These are phyloP conservation scores for Lactarius sanguifluus DNA, from an alignment of 768 basidiomycete species.

Conservation along the genomic window DNA sequence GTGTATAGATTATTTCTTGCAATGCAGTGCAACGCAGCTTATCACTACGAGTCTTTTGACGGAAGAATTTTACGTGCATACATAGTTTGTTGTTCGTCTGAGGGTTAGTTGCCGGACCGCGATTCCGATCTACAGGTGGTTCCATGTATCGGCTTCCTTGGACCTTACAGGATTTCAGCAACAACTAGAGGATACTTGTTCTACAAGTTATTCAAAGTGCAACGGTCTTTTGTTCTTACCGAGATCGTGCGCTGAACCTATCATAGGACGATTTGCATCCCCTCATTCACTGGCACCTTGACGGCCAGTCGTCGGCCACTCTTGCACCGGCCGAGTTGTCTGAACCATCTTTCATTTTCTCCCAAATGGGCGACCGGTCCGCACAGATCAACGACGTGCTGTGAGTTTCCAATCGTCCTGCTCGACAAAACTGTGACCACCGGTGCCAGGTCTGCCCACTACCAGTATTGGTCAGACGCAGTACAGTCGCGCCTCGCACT, in stretches of 20 bases:
- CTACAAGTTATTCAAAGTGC: background rate
- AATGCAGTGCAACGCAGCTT: conserved; percentile 11
- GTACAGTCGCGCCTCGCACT: conserved; percentile 17
- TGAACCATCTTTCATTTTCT: background rate
- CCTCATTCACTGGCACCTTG: background rate
- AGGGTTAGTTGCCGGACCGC: background rate
- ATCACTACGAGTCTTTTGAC: background rate
- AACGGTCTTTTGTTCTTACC: background rate
- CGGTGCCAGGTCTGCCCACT: conserved; percentile 12
- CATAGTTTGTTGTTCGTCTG: background rate
- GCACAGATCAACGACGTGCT: conserved; percentile 4
- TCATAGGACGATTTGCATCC: background rate
- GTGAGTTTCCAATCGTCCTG: conserved; percentile 14
- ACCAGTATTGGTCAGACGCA: conserved; percentile 19
- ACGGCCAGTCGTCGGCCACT: background rate
- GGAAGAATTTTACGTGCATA: background rate
- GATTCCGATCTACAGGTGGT: background rate
- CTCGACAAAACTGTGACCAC: background rate
- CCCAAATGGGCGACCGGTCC: conserved; percentile 11
- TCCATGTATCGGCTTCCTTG: background rate
- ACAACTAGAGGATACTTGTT: background rate
- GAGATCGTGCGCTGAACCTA: background rate
- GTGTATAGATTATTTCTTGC: background rate
- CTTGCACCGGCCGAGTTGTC: background rate
- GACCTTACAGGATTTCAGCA: background rate